Conservation (phyloP, 148 eudicot genomes). For the Vaccinium myrtillus region DNA sequence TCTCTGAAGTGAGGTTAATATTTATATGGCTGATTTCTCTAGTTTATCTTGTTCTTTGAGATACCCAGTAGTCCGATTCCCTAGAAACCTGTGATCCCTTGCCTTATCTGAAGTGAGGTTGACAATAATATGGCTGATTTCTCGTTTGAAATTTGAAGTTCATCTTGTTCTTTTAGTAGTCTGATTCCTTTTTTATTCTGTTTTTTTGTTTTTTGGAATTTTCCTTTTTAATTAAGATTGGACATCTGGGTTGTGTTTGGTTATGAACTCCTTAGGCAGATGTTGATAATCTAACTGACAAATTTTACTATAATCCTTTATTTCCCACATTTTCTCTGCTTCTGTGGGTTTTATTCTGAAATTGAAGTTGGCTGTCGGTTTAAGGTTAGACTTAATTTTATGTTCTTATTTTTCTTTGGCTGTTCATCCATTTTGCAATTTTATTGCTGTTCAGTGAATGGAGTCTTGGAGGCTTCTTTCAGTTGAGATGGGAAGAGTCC, state of each 20-base stretch:
- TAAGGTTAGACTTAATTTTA: not conserved
- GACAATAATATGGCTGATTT: not conserved
- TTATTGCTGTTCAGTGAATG: not conserved
- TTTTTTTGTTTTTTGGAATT: not conserved
- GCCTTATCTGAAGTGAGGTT: not conserved
- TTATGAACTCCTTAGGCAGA: not conserved
- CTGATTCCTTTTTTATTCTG: not conserved
- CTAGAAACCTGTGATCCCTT: not conserved
- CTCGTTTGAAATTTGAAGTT: not conserved
- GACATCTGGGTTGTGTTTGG: not conserved
- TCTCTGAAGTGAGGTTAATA: not conserved
- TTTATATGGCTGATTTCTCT: not conserved
- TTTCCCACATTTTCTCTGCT: not conserved
- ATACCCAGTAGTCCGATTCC: not conserved
- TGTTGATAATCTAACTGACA: not conserved
- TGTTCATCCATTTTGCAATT: not conserved
- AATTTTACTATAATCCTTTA: not conserved
- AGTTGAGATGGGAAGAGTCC: not conserved
- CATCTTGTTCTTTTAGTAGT: not conserved
- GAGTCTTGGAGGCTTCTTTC: not conserved
- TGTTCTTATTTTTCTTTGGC: not conserved
- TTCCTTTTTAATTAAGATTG: not conserved
- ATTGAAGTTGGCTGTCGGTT: not conserved
- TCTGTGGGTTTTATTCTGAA: not conserved
- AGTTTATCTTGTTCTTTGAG: slow-evolving; percentile 3